These are phyloP conservation scores for Drechslerella stenobrocha DNA, from an alignment of 2,329 filamentous ascomycete species.

Conservation along the genomic window DNA sequence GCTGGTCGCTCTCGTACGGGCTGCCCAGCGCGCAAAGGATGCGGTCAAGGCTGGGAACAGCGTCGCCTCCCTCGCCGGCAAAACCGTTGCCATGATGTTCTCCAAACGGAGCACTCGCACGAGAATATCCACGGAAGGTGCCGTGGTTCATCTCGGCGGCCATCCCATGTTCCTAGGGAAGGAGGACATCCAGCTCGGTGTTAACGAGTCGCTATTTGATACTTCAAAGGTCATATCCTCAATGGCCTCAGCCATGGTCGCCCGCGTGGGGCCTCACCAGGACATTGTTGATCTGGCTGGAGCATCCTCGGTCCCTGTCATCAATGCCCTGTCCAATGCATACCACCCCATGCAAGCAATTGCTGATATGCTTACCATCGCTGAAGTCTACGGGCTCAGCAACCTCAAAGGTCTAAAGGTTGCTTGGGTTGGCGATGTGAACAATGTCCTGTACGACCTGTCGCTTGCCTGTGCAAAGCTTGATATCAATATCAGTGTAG, in stretches of 20 bases:
- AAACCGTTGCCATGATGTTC: conserved; percentile 93
- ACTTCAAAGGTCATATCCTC: conserved; percentile 91
- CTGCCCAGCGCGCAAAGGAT: conserved; percentile 76
- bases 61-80: conserved; percentile 63
- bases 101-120: conserved; percentile 94
- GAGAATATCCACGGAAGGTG: conserved; percentile 88
- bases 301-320: conserved; percentile 75
- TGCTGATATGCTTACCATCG: conserved; percentile 88
- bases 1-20: conserved; percentile 77
- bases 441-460: conserved; percentile 94
- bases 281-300: conserved; percentile 72
- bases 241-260: conserved; percentile 82
- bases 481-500: conserved; percentile 82
- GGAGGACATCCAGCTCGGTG: conserved; percentile 93
- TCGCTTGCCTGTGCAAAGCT: conserved; percentile 85
- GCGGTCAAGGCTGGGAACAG: conserved; percentile 70
- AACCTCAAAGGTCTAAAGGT: conserved; percentile 66
- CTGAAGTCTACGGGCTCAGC: conserved; percentile 63
- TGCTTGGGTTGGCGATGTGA: conserved; percentile 94
- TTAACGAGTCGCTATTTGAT: conserved; percentile 94
- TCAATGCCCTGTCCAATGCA: conserved; percentile 84
- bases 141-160: conserved; percentile 82
- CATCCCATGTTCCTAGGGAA: conserved; percentile 96
- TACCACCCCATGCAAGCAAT: conserved; percentile 94
- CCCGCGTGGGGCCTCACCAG: conserved; percentile 74